phyloP scores from a whole-genome alignment of 2,329 filamentous ascomycete genomes.

The Xylaria sp. region DNA sequence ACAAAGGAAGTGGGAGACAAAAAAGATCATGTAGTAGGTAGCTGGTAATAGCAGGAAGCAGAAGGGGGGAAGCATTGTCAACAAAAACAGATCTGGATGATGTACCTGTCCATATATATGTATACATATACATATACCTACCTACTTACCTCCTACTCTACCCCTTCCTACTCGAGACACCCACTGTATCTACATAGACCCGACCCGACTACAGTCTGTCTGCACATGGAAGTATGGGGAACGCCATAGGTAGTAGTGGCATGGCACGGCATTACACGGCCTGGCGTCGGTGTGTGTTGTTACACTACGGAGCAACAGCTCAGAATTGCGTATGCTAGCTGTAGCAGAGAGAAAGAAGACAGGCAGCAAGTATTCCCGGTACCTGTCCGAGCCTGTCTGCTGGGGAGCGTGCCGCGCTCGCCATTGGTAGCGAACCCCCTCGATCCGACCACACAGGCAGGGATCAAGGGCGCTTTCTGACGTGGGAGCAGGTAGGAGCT shows the following conservation, averaged over 20 bases:
- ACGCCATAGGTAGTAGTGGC: background rate
- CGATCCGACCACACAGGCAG: slow-evolving; percentile 30
- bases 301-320: slow-evolving; percentile 38
- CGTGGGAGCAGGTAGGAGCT: slow-evolving; percentile 40
- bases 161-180: background rate
- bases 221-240: slow-evolving; percentile 25
- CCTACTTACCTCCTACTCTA: background rate
- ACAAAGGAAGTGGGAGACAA: slow-evolving; percentile 31
- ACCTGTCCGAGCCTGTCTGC: slow-evolving; percentile 3
- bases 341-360: background rate
- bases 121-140: slow-evolving; percentile 32
- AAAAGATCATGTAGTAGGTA: background rate
- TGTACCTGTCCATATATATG: background rate
- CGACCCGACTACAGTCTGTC: background rate
- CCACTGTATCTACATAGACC: background rate
- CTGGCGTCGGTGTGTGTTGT: background rate
- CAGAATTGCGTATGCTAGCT: slow-evolving; percentile 26
- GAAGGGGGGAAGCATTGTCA: slow-evolving; percentile 23
- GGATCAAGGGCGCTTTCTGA: slow-evolving; percentile 44
- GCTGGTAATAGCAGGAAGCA: background rate
- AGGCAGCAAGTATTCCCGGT: background rate
- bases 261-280: background rate
- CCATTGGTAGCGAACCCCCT: background rate
- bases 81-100: slow-evolving; percentile 18
- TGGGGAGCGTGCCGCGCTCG: background rate